A percentile compares a stretch with the other conserved stretches of the same genome.
Evolutionary conservation across 495 filamentous ascomycete genomes (phyloP).

Genomic region (Parathielavia hyrcaniae): DNA sequence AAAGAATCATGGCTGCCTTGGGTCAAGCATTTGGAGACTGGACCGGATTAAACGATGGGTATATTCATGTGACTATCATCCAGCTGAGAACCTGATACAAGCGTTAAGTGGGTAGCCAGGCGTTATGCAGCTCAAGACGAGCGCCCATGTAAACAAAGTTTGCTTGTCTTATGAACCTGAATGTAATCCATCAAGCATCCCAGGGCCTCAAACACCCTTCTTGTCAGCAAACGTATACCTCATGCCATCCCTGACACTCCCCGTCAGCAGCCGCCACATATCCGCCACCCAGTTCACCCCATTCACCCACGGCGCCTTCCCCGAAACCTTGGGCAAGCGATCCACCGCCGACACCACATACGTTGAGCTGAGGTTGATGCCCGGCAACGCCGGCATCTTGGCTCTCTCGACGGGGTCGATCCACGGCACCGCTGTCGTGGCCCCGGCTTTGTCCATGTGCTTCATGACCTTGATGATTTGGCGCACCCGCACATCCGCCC

Average conservation of each 20-base stretch:
- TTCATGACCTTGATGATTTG: slow-evolving; percentile 37
- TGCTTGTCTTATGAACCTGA: no score
- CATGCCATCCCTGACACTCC: slow-evolving; percentile 30
- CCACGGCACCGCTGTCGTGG: slow-evolving; percentile 28
- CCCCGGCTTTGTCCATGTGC: slow-evolving; percentile 34
- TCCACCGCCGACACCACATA: slow-evolving; percentile 31
- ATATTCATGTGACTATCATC: no score
- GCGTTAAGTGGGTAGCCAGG: no score
- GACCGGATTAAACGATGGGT: no score
- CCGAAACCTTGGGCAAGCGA: slow-evolving; percentile 31
- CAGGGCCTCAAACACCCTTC: slow-evolving; percentile 10
- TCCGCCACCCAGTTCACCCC: slow-evolving; percentile 31
- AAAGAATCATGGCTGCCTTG: no score
- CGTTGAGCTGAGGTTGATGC: slow-evolving; percentile 26
- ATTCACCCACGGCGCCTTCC: slow-evolving; percentile 33
- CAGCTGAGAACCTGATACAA: no score
- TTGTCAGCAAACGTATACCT: slow-evolving; percentile 21
- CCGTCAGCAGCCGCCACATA: slow-evolving; percentile 24
- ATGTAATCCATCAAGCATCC: neutral
- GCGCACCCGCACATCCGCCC: slow-evolving; percentile 32
- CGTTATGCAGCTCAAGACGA: no score
- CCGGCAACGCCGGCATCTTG: slow-evolving; percentile 21
- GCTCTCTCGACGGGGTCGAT: slow-evolving; percentile 19
- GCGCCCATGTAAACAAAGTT: no score
- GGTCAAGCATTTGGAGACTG: no score